Evolutionary conservation across 768 basidiomycete genomes (phyloP).

Genomic region (Mycena galopus): DNA sequence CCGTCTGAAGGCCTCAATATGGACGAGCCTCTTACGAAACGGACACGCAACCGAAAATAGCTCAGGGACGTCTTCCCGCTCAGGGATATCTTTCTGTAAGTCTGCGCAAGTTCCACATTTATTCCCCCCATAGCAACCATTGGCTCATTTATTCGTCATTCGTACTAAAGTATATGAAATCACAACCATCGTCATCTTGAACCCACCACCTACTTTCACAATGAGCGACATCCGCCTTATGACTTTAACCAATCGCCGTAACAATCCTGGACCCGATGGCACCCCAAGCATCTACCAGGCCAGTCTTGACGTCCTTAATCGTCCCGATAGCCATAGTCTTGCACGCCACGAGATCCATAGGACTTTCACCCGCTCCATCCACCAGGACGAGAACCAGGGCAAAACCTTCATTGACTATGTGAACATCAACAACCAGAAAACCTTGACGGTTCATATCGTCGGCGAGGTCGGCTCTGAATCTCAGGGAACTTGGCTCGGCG

Average conservation of each 20-base stretch:
- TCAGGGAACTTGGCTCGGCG: not conserved
- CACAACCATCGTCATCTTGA: not conserved
- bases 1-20: not conserved
- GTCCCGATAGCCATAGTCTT: not conserved
- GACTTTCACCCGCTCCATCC: not conserved
- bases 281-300: not conserved
- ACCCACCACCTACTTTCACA: not conserved
- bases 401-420: not conserved
- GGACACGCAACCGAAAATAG: not conserved
- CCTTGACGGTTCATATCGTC: not conserved
- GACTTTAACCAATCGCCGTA: not conserved
- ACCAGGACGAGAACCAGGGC: not conserved
- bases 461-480: not conserved
- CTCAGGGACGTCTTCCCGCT: not conserved
- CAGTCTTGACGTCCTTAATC: not conserved
- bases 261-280: not conserved
- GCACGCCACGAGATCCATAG: not conserved
- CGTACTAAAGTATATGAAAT: not conserved
- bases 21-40: not conserved
- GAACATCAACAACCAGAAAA: not conserved
- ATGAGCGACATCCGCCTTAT: not conserved
- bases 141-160: not conserved
- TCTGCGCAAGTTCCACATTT: not conserved
- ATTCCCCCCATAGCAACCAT: not conserved
- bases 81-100: not conserved